phyloP scores from a whole-genome alignment of 768 basidiomycete genomes.

The Lactifluus rugatus region DNA sequence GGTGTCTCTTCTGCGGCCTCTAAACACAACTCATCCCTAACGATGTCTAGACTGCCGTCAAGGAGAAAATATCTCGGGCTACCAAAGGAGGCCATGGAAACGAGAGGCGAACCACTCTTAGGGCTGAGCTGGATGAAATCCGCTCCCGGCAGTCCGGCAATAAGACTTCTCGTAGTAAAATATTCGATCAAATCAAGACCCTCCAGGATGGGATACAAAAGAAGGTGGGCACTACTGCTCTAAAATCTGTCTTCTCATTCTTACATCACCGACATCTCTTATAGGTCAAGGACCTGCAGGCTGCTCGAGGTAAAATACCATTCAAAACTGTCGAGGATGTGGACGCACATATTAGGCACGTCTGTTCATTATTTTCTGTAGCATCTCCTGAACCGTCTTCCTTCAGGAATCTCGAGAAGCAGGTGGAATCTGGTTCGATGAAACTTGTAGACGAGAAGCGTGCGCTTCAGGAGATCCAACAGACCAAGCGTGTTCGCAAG shows the following conservation, averaged over 20 bases:
- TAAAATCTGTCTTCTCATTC: background rate
- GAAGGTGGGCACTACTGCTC: conserved; percentile 44
- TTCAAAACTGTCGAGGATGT: conserved; percentile 82
- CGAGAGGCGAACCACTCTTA: conserved; percentile 63
- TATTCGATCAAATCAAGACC: conserved; percentile 68
- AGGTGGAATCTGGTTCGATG: conserved; percentile 86
- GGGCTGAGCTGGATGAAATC: conserved; percentile 71
- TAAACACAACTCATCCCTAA: conserved; percentile 20
- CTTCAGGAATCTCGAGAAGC: conserved; percentile 68
- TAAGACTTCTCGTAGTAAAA: conserved; percentile 62
- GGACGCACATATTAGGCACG: conserved; percentile 79
- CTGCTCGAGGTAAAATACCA: conserved; percentile 62
- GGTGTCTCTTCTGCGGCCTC: background rate
- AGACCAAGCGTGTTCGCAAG: conserved; percentile 59
- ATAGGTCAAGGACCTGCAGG: conserved; percentile 81
- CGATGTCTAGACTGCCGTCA: conserved; percentile 46
- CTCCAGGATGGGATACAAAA: conserved; percentile 71
- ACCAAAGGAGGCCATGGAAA: conserved; percentile 53
- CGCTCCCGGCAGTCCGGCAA: conserved; percentile 68
- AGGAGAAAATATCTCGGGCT: conserved; percentile 62
- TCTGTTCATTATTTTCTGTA: conserved; percentile 8
- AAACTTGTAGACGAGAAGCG: conserved; percentile 95
- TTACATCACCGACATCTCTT: conserved; percentile 1
- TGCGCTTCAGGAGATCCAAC: conserved; percentile 81
- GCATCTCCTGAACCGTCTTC: conserved; percentile 11